Conservation (phyloP, 176 grass and related monocot genomes). For the Tillandsia leiboldiana region DNA sequence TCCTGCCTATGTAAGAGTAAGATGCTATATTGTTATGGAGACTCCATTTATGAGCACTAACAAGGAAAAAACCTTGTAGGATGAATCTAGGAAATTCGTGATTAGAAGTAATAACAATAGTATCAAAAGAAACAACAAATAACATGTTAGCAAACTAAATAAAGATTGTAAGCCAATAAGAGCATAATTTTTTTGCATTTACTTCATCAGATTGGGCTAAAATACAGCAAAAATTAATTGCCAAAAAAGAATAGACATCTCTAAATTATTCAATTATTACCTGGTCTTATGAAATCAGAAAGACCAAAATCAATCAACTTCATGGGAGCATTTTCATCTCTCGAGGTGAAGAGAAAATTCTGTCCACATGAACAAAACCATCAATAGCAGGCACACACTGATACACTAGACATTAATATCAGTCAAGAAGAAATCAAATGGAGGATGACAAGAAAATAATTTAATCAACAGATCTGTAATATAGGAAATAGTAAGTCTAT, state of each 20-base stretch:
- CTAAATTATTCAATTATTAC: constrained; percentile 31
- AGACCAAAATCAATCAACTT: constrained; percentile 99
- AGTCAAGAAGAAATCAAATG: neutral
- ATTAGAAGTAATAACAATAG: neutral
- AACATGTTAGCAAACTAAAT: neutral
- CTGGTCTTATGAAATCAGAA: constrained; percentile 99
- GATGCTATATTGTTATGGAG: neutral
- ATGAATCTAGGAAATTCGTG: neutral
- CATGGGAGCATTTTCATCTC: constrained; percentile 86
- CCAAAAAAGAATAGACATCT: neutral
- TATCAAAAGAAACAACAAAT: neutral
- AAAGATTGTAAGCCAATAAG: neutral
- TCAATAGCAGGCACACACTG: constrained; percentile 18
- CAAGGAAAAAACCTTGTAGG: neutral
- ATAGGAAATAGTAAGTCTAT: constrained; percentile 19
- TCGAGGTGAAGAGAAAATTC: constrained; percentile 98
- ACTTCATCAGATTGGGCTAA: neutral
- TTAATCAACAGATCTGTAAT: neutral
- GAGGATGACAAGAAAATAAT: neutral
- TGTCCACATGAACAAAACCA: constrained; percentile 37
- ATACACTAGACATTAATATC: too few species aligned
- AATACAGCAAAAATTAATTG: constrained; percentile 12
- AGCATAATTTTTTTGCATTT: neutral
- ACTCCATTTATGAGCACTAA: neutral
- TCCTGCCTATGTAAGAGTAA: neutral